Evolutionary conservation across 1,284 basidiomycete species (phyloP), one percentile per base, ranked within the genome.

Genomic region (Fistulinella staudtii): DNA sequence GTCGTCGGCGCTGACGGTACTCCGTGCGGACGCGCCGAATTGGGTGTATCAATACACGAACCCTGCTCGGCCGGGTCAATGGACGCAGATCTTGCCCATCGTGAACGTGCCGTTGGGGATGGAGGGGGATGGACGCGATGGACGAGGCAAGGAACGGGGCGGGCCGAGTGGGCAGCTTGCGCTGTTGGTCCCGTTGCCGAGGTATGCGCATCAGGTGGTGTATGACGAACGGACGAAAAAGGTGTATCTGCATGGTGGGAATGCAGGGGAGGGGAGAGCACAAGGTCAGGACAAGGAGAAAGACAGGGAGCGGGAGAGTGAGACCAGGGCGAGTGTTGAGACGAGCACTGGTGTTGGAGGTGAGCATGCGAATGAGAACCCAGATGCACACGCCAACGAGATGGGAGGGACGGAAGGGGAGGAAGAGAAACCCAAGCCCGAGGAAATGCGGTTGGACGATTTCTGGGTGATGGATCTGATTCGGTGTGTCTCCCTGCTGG

Each of bases 201-300:
- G 86, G 41, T 87, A 82, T 55, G 86, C 85, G 5, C 84, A 88
- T 56, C 83, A 89, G 57, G 77, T 86, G 8, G 83, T 84, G 25
- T 89, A 87, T 53, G 79, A 87, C 53, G 65, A 73, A 0, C 64
- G 58, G 23, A 75, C 75, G 25, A 76, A 72, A 50, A 73, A 67
- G 23, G 66, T 80, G 5, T 89, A 76, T 54, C 69, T 89, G 65
- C 83, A 88, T 52, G 86, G 85, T 5, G 87, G 86, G 28, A 86
- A 85, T 63, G 74, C 75, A 3, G 80, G 80, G 0, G 52, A 67
- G 38, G 55, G 31, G 10, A 48, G 47, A 39, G 42, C 43, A 20
- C 20, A 29, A 27, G 38, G 57, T 43, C 48, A 56, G 39, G 47
- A 55, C 17, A 46, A 52, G 36, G 40, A 56, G 28, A 38, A 50